These are phyloP conservation scores for Colletotrichum agaves DNA, from an alignment of 2,329 filamentous ascomycete genomes.

Conservation along the genomic window DNA sequence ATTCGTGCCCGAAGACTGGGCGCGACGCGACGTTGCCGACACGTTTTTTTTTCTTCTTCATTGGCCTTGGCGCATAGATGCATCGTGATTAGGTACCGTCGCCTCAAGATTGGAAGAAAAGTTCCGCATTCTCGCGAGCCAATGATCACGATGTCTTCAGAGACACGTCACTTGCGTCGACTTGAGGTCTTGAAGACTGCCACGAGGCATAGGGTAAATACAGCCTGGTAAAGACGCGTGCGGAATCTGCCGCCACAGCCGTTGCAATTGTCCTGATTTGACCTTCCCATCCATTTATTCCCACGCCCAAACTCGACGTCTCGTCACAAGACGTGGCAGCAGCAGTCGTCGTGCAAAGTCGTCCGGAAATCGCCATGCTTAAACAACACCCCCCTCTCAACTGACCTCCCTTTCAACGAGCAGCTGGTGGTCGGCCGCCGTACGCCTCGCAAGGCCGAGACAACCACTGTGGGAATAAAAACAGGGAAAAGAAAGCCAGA, in stretches of 20 bases:
- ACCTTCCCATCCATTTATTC: too few relatives aligned
- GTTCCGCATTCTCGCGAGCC: neutral
- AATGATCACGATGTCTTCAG: neutral
- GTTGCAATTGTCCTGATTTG: too few relatives aligned
- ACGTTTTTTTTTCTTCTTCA: neutral
- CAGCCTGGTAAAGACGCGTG: too few relatives aligned
- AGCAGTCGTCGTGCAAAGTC: too few relatives aligned
- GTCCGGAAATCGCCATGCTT: neutral
- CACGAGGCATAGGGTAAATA: too few relatives aligned
- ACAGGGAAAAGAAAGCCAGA: neutral
- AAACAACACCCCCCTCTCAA: neutral
- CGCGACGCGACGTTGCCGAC: too few relatives aligned
- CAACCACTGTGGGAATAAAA: neutral
- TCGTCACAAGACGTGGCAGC: too few relatives aligned
- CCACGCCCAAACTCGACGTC: too few relatives aligned
- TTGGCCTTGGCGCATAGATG: neutral
- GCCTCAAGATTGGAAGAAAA: neutral
- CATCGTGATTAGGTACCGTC: neutral
- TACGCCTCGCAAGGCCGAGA: slow-evolving; percentile 8
- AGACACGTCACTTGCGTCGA: slow-evolving; percentile 4
- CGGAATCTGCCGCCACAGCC: too few relatives aligned
- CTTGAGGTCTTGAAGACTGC: too few relatives aligned
- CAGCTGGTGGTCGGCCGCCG: slow-evolving; percentile 1
- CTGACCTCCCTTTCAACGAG: neutral
- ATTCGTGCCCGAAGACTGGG: neutral